Evolutionary conservation across 2,329 filamentous ascomycete genomes (phyloP).

Genomic region (Penicillium corylophilum): DNA sequence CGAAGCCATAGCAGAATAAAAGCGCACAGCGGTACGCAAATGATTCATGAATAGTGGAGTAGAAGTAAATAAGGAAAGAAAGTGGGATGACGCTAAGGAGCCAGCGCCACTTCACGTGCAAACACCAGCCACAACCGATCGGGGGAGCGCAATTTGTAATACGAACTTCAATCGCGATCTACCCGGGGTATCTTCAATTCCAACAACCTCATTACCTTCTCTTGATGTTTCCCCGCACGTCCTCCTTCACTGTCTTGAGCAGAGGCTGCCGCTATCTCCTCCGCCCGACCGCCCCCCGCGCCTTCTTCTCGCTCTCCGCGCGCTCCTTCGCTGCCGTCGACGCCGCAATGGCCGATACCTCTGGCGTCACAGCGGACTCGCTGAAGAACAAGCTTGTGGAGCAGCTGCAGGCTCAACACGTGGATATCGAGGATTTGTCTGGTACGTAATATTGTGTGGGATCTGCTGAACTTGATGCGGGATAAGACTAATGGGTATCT

Average conservation of each 20-base stretch:
- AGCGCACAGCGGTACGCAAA: constrained; percentile 18
- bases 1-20: constrained; percentile 35
- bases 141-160: constrained; percentile 24
- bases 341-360: constrained; percentile 48
- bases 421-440: constrained; percentile 88
- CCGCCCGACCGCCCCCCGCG: constrained; percentile 27
- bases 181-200: background rate
- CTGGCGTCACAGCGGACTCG: constrained; percentile 69
- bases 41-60: constrained; percentile 25
- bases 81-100: constrained; percentile 4
- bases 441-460: constrained; percentile 60
- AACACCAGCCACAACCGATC: constrained; percentile 23
- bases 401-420: constrained; percentile 71
- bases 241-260: constrained; percentile 32
- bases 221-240: constrained; percentile 42
- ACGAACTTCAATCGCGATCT: background rate
- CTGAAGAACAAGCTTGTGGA: constrained; percentile 68
- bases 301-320: constrained; percentile 35
- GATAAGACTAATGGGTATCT: background rate
- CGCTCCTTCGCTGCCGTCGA: constrained; percentile 35
- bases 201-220: background rate
- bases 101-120: constrained; percentile 18
- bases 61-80: constrained; percentile 2
- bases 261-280: constrained; percentile 42
- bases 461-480: background rate